Conservation (phyloP, 2,329 filamentous ascomycete species). For the Microdochium bolleyi region DNA sequence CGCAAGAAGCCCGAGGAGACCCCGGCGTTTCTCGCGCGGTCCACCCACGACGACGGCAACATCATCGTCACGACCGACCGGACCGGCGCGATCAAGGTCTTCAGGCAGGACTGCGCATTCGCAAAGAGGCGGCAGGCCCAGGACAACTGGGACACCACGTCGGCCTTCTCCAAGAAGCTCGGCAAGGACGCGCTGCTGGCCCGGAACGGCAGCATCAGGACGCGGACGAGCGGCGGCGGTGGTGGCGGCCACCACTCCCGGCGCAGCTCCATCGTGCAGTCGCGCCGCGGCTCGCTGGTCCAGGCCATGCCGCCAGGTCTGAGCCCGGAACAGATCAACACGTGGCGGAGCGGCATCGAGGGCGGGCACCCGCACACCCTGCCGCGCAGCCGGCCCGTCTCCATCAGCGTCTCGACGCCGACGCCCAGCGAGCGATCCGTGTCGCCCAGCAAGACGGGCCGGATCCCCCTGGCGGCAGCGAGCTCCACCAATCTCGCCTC, state of each 20-base stretch:
- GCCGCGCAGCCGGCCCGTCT: conserved; percentile 23
- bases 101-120: conserved; percentile 88
- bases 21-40: conserved; percentile 69
- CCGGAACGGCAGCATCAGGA: conserved; percentile 47
- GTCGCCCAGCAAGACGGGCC: conserved; percentile 40
- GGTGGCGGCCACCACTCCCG: conserved; percentile 11
- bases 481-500: conserved; percentile 31
- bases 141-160: conserved; percentile 71
- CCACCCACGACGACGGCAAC: conserved; percentile 70
- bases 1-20: conserved; percentile 53
- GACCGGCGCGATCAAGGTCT: conserved; percentile 84
- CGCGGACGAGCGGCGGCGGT: conserved; percentile 36
- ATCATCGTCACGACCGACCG: conserved; percentile 91
- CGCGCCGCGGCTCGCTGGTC: conserved; percentile 43
- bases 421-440: conserved; percentile 44
- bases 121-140: conserved; percentile 56
- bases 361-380: conserved; percentile 16
- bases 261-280: conserved; percentile 21
- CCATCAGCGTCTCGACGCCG: conserved; percentile 25
- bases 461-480: conserved; percentile 23
- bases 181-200: conserved; percentile 51
- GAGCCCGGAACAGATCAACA: conserved; percentile 69
- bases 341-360: conserved; percentile 69
- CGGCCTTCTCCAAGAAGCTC: conserved; percentile 65
- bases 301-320: conserved; percentile 22